Base-by-base conservation (phyloP, 2,329 filamentous ascomycete species). In the Sclerotinia glacialis region DNA sequence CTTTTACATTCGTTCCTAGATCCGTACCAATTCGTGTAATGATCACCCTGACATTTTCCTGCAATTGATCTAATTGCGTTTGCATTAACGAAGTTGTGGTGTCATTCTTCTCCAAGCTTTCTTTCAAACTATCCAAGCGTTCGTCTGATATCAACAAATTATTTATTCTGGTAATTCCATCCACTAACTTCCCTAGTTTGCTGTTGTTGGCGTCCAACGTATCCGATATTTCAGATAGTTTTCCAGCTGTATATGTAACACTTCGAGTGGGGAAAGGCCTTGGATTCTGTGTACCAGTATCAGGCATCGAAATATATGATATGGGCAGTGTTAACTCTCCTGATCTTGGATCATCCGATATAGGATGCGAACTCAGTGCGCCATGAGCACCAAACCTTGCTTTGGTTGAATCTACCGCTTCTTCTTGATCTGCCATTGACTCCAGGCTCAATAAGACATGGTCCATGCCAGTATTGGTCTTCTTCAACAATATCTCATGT, bases 401-500 rank as follows among this genome's bases (percentile, higher is more conserved):
- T 28, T 12, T 26, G 6, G 5, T 21, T 21, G 37, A 46, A 40
- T 28, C 44, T 34, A 34, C 23, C 16, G 21, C 11, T n/a, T n/a
- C 50, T 4, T 59, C 61, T 16, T 44, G 64, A 23, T 73, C 71
- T 18, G 66, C 53, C 56, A 65, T 68, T 16, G 71, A 67, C 55
- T 74, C 73, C 56, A 75, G 50, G 42, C 71, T 66, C 42, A 67
- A 47, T 56, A 76, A 64, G 28, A 76, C 66, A 68, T 74, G 68
- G 52, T 76, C 75, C 64, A 76, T 72, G 53, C 74, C 74, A 26
- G 58, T 67, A 62, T 74, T 76, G 26, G 74, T 75, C 66, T 75
- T 74, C 65, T 74, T 66, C 49, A 76, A 64, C 11, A 76, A 67
- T 16, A 75, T 49, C 58, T 76, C 74, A 67, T 76, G 75, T 4